Percentiles rank a stretch among this genome's conserved stretches.
Conservation (phyloP, 192 early-diverging fungal genomes). For the Rhizophagus prolifer region DNA sequence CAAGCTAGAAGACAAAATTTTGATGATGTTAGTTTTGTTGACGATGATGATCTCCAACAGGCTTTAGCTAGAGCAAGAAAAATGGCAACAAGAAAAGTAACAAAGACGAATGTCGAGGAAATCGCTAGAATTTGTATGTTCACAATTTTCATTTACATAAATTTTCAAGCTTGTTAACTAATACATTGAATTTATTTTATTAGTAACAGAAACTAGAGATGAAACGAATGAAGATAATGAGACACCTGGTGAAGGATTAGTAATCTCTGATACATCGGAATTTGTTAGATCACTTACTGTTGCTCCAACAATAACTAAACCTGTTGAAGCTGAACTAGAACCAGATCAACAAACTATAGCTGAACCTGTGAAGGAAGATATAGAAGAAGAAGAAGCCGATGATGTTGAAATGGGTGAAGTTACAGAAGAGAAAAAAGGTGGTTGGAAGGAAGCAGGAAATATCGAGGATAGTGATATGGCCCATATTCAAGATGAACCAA, state of each 20-base stretch:
- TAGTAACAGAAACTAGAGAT: constrained; percentile 39
- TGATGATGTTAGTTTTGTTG: constrained; percentile 75
- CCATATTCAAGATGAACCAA: constrained; percentile 26
- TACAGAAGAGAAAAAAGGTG: constrained; percentile 27
- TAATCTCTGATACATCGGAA: constrained; percentile 86
- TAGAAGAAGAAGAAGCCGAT: constrained; percentile 18
- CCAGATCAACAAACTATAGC: constrained; percentile 28
- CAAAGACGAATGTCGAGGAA: constrained; percentile 56
- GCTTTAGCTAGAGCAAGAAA: constrained; percentile 78
- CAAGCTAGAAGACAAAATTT: constrained; percentile 12
- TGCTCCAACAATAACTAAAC: constrained; percentile 34
- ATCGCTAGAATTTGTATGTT: constrained; percentile 58
- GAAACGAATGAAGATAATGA: constrained; percentile 48
- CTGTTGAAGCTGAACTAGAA: constrained; percentile 11
- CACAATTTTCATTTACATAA: background rate
- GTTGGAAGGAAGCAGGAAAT: constrained; percentile 27
- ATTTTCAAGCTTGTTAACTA: background rate
- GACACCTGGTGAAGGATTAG: constrained; percentile 43
- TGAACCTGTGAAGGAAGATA: constrained; percentile 32
- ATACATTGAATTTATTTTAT: background rate
- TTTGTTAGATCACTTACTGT: constrained; percentile 72
- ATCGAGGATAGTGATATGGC: constrained; percentile 30
- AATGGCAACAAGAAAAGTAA: constrained; percentile 54
- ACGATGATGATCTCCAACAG: constrained; percentile 91
- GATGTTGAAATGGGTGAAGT: constrained; percentile 37